A percentile compares a stretch with the other conserved stretches of the same genome.
Conservation (phyloP, 2,329 filamentous ascomycete genomes). For the Aspergillus fumigatus region DNA sequence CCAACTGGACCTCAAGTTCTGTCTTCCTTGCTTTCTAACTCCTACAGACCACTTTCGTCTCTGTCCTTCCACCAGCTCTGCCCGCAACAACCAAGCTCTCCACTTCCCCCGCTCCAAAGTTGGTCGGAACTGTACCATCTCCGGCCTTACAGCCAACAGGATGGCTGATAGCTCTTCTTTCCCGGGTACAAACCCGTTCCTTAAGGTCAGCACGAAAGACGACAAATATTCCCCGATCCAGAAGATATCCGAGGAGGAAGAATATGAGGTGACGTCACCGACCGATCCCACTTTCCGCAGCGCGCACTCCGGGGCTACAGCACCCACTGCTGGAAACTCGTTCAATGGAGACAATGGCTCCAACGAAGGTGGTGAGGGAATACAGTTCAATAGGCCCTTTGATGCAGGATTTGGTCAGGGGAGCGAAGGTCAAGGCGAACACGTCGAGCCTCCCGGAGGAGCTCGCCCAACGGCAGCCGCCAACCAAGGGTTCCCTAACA, state of each 20-base stretch:
- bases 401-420: conserved; percentile 18
- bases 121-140: conserved; percentile 26
- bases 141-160: conserved; percentile 22
- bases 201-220: conserved; percentile 69
- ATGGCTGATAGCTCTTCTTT: conserved; percentile 71
- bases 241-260: conserved; percentile 75
- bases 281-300: conserved; percentile 59
- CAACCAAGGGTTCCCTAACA: conserved; percentile 60
- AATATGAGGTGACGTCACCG: conserved; percentile 73
- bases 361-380: conserved; percentile 17
- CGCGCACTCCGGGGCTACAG: conserved; percentile 24
- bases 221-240: conserved; percentile 49
- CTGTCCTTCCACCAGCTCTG: conserved; percentile 48
- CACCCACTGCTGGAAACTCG: conserved; percentile 31
- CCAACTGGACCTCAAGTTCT: neutral
- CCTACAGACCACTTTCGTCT: conserved; percentile 65
- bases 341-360: conserved; percentile 39
- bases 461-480: conserved; percentile 23
- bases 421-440: conserved; percentile 17
- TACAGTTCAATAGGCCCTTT: conserved; percentile 34
- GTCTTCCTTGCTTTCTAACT: conserved; percentile 52
- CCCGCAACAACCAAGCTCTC: conserved; percentile 57
- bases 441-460: conserved; percentile 17
- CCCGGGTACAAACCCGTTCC: conserved; percentile 76
- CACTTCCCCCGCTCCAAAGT: conserved; percentile 19